Conservation (phyloP, 768 basidiomycete genomes). For the Paxillus rubicundulus region DNA sequence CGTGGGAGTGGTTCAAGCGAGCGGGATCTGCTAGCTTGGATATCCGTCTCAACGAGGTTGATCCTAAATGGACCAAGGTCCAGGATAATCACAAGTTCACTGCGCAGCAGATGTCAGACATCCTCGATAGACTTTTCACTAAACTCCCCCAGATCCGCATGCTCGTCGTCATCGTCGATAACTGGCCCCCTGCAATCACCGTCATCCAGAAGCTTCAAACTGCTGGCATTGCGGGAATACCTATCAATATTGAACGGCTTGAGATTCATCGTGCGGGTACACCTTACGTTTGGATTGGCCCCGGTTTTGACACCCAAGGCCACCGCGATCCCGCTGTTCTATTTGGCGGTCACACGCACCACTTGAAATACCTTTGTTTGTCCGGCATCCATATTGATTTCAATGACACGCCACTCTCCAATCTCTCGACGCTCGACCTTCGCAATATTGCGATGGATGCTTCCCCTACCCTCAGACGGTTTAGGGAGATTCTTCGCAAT, state of each 20-base stretch:
- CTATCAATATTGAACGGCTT: conserved; percentile 54
- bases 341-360: conserved; percentile 45
- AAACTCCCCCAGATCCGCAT: conserved; percentile 59
- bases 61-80: conserved; percentile 23
- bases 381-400: conserved; percentile 66
- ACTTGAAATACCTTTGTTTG: conserved; percentile 50
- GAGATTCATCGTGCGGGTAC: conserved; percentile 61
- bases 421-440: conserved; percentile 65
- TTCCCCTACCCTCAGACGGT: conserved; percentile 47
- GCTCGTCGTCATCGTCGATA: conserved; percentile 54
- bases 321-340: conserved; percentile 42
- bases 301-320: conserved; percentile 36
- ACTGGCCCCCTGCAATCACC: conserved; percentile 52
- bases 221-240: conserved; percentile 31
- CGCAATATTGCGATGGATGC: conserved; percentile 55
- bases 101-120: conserved; percentile 39
- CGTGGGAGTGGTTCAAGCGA: conserved; percentile 56
- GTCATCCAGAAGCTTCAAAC: conserved; percentile 49
- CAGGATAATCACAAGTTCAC: conserved; percentile 36
- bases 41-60: conserved; percentile 54
- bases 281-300: conserved; percentile 46
- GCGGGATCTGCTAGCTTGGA: conserved; percentile 56
- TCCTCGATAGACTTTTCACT: conserved; percentile 51
- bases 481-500: conserved; percentile 49
- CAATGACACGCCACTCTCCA: conserved; percentile 42